Percentiles rank a stretch among this genome's conserved stretches.
These are phyloP conservation scores for Alternaria longipes DNA, from an alignment of 2,329 filamentous ascomycete genomes.

Conservation along the genomic window DNA sequence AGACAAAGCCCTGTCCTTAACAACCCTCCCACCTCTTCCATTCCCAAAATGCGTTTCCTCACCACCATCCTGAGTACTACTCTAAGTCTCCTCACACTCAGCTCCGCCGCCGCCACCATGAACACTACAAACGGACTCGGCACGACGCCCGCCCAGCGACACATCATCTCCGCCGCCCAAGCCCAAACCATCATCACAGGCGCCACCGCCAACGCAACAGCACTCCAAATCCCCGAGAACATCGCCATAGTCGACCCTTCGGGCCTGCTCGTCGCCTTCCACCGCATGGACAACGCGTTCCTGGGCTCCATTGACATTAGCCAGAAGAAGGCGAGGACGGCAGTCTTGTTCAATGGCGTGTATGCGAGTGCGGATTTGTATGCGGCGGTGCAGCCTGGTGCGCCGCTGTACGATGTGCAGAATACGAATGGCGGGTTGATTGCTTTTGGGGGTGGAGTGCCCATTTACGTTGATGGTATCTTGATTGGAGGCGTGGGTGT, in stretches of 20 bases:
- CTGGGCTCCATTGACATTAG: constrained; percentile 41
- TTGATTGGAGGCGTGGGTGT: constrained; percentile 43
- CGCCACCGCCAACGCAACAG: constrained; percentile 34
- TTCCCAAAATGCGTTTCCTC: constrained; percentile 8
- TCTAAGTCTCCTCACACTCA: constrained; percentile 17
- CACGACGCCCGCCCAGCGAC: constrained; percentile 29
- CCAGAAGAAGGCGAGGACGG: constrained; percentile 41
- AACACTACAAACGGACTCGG: constrained; percentile 37
- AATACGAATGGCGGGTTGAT: constrained; percentile 41
- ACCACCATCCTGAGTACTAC: constrained; percentile 4
- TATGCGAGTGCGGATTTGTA: constrained; percentile 23
- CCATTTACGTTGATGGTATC: constrained; percentile 33
- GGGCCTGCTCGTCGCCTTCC: constrained; percentile 40
- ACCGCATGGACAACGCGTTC: constrained; percentile 42
- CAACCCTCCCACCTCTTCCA: no score
- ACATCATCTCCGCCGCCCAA: constrained; percentile 33
- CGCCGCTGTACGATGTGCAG: constrained; percentile 33
- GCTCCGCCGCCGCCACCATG: constrained; percentile 24
- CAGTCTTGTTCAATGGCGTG: constrained; percentile 40
- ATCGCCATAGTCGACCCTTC: constrained; percentile 42
- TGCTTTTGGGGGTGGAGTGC: constrained; percentile 42
- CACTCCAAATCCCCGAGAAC: constrained; percentile 37
- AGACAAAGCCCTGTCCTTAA: constrained; percentile 4
- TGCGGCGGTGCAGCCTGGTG: constrained; percentile 27
- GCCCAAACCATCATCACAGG: constrained; percentile 34